Evolutionary conservation across 768 basidiomycete species (phyloP), one percentile per base, ranked within the genome.

Genomic region (Hortiboletus campestris): DNA sequence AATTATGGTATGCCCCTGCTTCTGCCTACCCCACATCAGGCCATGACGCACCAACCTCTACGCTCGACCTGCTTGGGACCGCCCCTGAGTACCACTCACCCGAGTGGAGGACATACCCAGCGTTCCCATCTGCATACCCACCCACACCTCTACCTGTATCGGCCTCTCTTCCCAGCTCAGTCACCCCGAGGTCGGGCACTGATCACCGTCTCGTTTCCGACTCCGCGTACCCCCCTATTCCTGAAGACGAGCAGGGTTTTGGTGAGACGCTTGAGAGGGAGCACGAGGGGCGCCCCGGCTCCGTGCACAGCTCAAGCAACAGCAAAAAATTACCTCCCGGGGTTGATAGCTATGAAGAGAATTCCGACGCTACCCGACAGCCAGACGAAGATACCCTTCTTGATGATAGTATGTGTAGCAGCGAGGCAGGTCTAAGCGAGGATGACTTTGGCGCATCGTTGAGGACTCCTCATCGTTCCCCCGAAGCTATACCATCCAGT

Each of bases 61-160:
- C 49, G n/a, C 53, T 28, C 16, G 50, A 57, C 29, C 28, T 32
- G 40, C 46, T 38, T 64, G 69, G 51, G 67, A 75, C 56, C 14
- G 41, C 74, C 64, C 59, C 64, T 68, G 66, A 73, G 28, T 68
- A 62, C 39, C 68, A 62, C n/a, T 69, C 63, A n/a, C 82, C 86
- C 39, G 87, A 90, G 59, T 90, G 87, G 87, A 73, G 85, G 53
- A 74, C 81, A 65, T 91, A 89, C 61, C 88, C 88, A 13, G 76
- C 84, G 17, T 85, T 89, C 49, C 89, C 89, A 31, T 83, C 89
- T 6, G 89, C 89, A 34, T 91, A 91, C 63, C 88, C 88, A 10
- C 77, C 86, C 0, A 89, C 86, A 14, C 88, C 87, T 12, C 61
- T 83, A n/a, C 73, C 73, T 20, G 68, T 70, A 17, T 68, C 76